A percentile compares a stretch with the other conserved stretches of the same genome.
phyloP scores from a whole-genome alignment of 306 rosid species.

The Gynostemma pentaphyllum region DNA sequence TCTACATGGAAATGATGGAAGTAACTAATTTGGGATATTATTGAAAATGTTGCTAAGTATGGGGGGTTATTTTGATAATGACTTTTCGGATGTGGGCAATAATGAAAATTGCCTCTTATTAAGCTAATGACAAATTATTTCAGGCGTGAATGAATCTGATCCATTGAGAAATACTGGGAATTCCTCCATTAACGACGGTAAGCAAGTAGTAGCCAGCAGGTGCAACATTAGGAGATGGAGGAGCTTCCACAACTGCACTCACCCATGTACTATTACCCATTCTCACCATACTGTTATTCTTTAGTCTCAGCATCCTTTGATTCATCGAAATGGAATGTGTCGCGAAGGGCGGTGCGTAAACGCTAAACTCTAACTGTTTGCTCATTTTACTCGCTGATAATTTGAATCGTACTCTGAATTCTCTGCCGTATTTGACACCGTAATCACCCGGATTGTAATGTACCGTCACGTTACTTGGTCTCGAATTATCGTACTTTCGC shows the following conservation, averaged over 20 bases:
- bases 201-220: conserved; percentile 64
- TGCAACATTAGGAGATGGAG: conserved; percentile 51
- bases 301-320: conserved; percentile 60
- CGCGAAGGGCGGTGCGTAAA: conserved; percentile 61
- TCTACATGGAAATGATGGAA: no score
- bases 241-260: conserved; percentile 42
- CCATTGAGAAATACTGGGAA: conserved; percentile 65
- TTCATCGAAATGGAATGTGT: conserved; percentile 69
- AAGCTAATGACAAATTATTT: neutral
- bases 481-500: conserved; percentile 19
- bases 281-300: conserved; percentile 22
- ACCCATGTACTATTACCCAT: conserved; percentile 19
- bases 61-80: no score
- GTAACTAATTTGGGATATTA: no score
- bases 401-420: conserved; percentile 37
- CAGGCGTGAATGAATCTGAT: conserved; percentile 29
- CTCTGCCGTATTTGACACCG: conserved; percentile 34
- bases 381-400: conserved; percentile 18
- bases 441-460: neutral
- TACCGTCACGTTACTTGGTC: conserved; percentile 46
- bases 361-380: conserved; percentile 26
- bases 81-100: no score
- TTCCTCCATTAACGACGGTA: conserved; percentile 46
- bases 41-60: no score
- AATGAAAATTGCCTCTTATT: neutral